A percentile compares a stretch with the other conserved stretches of the same genome.
These are phyloP conservation scores for Flaveria robusta DNA, from an alignment of 129 eudicot genomes.

Conservation along the genomic window DNA sequence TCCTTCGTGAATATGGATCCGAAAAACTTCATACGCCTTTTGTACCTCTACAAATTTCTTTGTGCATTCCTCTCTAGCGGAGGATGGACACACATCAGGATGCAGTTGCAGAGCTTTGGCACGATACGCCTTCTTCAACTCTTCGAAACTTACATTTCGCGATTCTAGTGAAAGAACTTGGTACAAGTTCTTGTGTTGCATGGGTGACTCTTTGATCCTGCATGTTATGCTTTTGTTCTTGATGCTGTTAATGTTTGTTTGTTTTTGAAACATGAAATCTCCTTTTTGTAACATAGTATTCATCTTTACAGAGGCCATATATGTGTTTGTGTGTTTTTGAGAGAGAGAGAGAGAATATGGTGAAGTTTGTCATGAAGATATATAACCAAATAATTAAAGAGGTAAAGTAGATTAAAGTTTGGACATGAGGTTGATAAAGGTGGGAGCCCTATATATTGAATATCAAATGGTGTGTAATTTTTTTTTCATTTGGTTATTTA, in stretches of 20 bases:
- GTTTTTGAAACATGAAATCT: not conserved
- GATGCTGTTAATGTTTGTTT: not conserved
- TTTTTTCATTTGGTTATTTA: not conserved
- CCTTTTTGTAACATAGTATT: slow-evolving; percentile 18
- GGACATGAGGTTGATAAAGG: not conserved
- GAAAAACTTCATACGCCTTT: slow-evolving; percentile 57
- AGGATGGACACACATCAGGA: slow-evolving; percentile 52
- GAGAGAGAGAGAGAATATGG: not conserved
- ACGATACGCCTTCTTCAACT: slow-evolving; percentile 63
- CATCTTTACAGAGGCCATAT: slow-evolving; percentile 18
- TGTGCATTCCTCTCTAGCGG: slow-evolving; percentile 47
- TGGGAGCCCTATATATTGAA: not conserved
- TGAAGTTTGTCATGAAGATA: slow-evolving; percentile 11
- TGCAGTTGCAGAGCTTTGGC: slow-evolving; percentile 51
- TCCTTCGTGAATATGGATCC: slow-evolving; percentile 51
- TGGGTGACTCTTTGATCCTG: slow-evolving; percentile 18
- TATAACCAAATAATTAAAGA: slow-evolving; percentile 10
- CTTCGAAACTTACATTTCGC: slow-evolving; percentile 38
- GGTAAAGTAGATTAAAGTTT: not conserved
- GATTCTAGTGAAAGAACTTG: slow-evolving; percentile 42
- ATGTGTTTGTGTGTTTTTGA: not conserved
- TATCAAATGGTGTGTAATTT: not conserved
- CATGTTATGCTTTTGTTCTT: slow-evolving; percentile 33
- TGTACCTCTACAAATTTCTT: slow-evolving; percentile 50
- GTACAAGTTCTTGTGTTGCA: slow-evolving; percentile 33